Evolutionary conservation across 2,329 filamentous ascomycete species (phyloP), one percentile per base, ranked within the genome.

Genomic region (Neopestalotiopsis clavispora): DNA sequence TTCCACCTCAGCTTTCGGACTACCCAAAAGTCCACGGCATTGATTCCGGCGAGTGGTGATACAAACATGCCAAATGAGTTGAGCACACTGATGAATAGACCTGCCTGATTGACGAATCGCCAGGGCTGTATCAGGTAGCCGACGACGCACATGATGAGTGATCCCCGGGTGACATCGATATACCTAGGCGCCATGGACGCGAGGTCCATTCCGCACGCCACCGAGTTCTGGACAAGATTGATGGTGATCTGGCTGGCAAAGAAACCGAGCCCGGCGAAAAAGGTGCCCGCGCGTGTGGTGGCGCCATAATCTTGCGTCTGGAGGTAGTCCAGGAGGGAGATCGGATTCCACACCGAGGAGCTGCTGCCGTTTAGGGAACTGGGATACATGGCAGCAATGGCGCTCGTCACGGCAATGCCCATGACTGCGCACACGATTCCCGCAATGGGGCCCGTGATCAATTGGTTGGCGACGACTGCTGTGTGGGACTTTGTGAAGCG

Each of bases 11-110:
- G n/a, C 45, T 59, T 67, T n/a, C 70, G 68, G 20, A 72, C 63
- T 38, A 71, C 38, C 70, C 68, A 72, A 62, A 74, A 73, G 20
- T 69, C 71, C 13, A 72, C 69, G 10, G 66, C 70, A 40, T 72
- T 69, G 20, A 72, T 71, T 28, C 70, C 70, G 30, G 71, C 68
- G 1, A 72, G 42, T 34, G 67, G 66, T 34, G 67, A n/a, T 20
- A 68, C 67, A 30, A 68, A 68, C 67, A 68, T 68, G 40, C 67
- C 67, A 32, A 68, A 68, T 5, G 61, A 58, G 52, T 68, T 68
- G 9, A 68, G 52, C 13, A 68, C 67, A 28, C 49, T 61, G 45
- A 68, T 68, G 49, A 68, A 68, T 9, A 68, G 49, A 20, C 67
- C 67, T 10, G 67, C 42, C 38, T 68, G 67, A 30, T 68, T 68